Conservation (phyloP, 192 early-diverging fungal species). For the Coemansia sp. region DNA sequence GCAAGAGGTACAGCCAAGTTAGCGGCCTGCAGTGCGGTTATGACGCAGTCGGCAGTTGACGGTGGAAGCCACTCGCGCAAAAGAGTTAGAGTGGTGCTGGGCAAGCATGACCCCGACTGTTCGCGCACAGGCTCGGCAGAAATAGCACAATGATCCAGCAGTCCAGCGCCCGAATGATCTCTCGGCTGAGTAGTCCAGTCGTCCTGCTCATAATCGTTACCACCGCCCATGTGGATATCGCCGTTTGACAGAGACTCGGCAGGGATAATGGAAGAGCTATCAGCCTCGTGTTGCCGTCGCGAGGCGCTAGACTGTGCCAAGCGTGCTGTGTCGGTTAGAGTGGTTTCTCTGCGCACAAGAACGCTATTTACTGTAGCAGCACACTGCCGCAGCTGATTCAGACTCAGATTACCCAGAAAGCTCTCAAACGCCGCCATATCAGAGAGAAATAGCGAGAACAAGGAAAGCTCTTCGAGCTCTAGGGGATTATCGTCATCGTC, state of each 20-base stretch:
- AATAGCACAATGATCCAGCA: neutral
- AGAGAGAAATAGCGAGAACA: conserved; percentile 51
- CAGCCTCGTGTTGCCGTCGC: neutral
- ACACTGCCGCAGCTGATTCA: conserved; percentile 55
- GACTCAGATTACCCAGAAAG: conserved; percentile 43
- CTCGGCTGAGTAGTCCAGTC: neutral
- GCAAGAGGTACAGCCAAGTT: conserved; percentile 16
- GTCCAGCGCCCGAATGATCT: neutral
- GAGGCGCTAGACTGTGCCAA: neutral
- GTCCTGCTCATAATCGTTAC: neutral
- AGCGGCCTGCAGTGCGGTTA: conserved; percentile 44
- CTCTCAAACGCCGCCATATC: conserved; percentile 50
- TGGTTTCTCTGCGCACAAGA: conserved; percentile 41
- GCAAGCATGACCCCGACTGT: neutral
- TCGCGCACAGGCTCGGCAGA: neutral
- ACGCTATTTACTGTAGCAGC: conserved; percentile 54
- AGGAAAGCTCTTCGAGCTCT: conserved; percentile 49
- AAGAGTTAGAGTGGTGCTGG: conserved; percentile 26
- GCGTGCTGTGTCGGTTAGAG: neutral
- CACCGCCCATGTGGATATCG: neutral
- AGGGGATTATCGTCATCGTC: conserved; percentile 32
- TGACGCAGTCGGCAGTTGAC: conserved; percentile 48
- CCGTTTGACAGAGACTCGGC: neutral
- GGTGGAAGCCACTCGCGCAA: conserved; percentile 47
- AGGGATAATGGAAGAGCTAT: neutral